Evolutionary conservation across 2,329 filamentous ascomycete genomes (phyloP).

Genomic region (Lachnellula suecica): DNA sequence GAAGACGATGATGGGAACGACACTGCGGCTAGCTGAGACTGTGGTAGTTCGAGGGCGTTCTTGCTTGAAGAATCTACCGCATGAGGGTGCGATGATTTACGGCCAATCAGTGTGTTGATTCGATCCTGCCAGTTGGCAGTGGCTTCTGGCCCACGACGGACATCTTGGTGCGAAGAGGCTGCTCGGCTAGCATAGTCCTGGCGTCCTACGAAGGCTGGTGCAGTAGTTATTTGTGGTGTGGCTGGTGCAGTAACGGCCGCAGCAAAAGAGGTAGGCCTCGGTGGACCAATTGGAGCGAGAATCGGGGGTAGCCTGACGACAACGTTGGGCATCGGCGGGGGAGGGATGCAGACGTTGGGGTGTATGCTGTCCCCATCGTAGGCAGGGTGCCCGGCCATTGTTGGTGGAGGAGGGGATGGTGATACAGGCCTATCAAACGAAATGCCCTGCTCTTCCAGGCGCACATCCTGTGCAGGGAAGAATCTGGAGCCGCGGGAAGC

Average conservation of each 20-base stretch:
- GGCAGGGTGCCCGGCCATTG: conserved; percentile 68
- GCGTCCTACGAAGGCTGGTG: conserved; percentile 14
- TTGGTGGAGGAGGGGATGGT: conserved; percentile 71
- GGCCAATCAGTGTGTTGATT: conserved; percentile 75
- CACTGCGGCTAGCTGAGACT: conserved; percentile 51
- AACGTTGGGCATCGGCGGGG: conserved; percentile 68
- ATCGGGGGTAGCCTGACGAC: conserved; percentile 73
- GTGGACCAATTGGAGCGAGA: conserved; percentile 41
- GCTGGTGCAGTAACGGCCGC: conserved; percentile 37
- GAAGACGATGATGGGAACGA: conserved; percentile 53
- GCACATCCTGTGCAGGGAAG: conserved; percentile 54
- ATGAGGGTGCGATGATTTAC: conserved; percentile 61
- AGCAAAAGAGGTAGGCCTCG: conserved; percentile 44
- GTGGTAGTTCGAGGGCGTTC: conserved; percentile 60
- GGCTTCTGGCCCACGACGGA: conserved; percentile 29
- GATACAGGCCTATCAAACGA: conserved; percentile 44
- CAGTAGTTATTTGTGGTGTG: conserved; percentile 16
- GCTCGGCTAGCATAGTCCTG: conserved; percentile 39
- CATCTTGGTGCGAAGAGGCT: conserved; percentile 39
- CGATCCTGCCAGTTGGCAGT: conserved; percentile 70
- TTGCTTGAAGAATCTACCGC: conserved; percentile 68
- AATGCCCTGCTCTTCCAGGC: conserved; percentile 38
- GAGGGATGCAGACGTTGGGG: conserved; percentile 70
- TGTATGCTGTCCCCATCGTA: conserved; percentile 65
- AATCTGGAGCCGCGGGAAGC: conserved; percentile 55